Evolutionary conservation across 768 basidiomycete species (phyloP).

Genomic region (Naematelia aurantialba): DNA sequence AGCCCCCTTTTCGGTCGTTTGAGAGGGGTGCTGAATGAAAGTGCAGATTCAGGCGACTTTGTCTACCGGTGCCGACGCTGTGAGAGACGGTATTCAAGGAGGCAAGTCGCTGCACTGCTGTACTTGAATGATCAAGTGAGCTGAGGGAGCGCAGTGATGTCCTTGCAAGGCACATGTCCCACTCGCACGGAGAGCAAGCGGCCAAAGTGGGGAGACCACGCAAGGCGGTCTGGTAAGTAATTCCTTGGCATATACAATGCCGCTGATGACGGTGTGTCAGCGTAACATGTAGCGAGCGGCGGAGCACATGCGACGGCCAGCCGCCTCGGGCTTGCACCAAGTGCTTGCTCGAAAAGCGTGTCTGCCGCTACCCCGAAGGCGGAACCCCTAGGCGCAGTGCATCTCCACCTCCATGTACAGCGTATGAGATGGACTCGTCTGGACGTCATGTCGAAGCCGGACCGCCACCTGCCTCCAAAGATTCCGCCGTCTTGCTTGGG

Average conservation of each 20-base stretch:
- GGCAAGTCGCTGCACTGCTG: constrained; percentile 2
- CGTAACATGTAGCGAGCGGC: neutral
- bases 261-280: neutral
- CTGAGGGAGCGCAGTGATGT: constrained; percentile 9
- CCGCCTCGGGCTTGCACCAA: constrained; percentile 1
- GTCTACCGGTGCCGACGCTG: constrained; percentile 7
- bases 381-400: neutral
- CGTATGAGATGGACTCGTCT: neutral
- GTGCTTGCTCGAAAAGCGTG: neutral
- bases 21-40: neutral
- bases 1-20: neutral
- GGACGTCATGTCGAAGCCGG: no score
- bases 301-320: constrained; percentile 4
- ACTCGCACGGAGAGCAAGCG: neutral
- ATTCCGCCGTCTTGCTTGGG: no score
- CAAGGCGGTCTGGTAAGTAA: constrained; percentile 10
- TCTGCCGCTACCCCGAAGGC: constrained; percentile 2
- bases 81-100: constrained; percentile 6
- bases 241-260: neutral
- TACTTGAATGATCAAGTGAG: neutral
- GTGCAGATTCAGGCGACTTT: constrained; percentile 3
- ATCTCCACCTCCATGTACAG: constrained; percentile 1
- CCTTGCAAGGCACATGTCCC: constrained; percentile 7
- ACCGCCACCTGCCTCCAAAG: no score
- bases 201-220: constrained; percentile 10